Evolutionary conservation across 2,329 filamentous ascomycete species (phyloP).

Genomic region (Colletotrichum sojae): DNA sequence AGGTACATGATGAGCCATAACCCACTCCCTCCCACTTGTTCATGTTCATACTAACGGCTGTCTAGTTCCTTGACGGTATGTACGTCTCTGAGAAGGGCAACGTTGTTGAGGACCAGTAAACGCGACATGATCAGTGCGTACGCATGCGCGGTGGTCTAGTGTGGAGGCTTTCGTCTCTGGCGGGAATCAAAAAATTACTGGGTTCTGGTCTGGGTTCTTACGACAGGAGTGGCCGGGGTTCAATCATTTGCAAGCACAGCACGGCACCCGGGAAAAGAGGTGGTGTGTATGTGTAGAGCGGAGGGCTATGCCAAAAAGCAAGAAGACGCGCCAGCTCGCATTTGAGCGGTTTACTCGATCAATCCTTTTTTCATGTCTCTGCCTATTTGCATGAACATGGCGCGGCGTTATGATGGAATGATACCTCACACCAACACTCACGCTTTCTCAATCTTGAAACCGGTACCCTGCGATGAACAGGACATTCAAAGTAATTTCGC

Average conservation of each 20-base stretch:
- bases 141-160: constrained; percentile 41
- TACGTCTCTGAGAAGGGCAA: constrained; percentile 99
- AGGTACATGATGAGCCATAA: constrained; percentile 69
- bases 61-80: constrained; percentile 98
- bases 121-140: constrained; percentile 38
- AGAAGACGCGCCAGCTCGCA: constrained; percentile 26
- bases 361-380: constrained; percentile 5
- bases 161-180: constrained; percentile 46
- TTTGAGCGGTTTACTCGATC: constrained; percentile 22
- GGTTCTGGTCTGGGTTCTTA: constrained; percentile 34
- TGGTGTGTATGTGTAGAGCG: constrained; percentile 25
- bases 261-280: constrained; percentile 12
- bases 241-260: constrained; percentile 23
- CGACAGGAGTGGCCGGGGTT: constrained; percentile 30
- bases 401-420: constrained; percentile 20
- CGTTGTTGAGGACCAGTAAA: constrained; percentile 80
- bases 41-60: constrained; percentile 43
- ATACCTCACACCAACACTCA: constrained; percentile 3
- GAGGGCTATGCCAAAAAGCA: constrained; percentile 29
- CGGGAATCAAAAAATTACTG: constrained; percentile 41
- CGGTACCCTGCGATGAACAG: neutral
- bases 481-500: neutral
- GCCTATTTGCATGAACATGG: constrained; percentile 10
- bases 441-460: neutral
- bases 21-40: neutral